Evolutionary conservation across 2,329 filamentous ascomycete genomes (phyloP), one percentile per base, ranked within the genome.

Genomic region (Aspergillus latus): DNA sequence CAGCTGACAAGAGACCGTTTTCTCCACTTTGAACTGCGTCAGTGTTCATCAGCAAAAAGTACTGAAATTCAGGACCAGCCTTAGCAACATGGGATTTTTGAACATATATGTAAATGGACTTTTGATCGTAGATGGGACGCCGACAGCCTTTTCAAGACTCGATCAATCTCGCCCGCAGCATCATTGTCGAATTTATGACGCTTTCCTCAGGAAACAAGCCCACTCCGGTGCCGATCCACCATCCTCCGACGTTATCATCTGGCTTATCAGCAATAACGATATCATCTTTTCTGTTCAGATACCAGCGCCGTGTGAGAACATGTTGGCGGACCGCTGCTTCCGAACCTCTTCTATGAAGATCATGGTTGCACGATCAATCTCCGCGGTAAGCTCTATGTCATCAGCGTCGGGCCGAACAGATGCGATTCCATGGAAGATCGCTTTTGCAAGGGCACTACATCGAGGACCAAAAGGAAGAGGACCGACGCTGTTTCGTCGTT

Each of bases 371-470:
- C 58, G 56, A 16, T 66, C 49, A 28, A 74, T 44, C 42, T 70
- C 63, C 4, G 59, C 46, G 11, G 64, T 59, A 37, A 68, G 55
- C 10, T 64, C 61, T 5, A 64, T 59, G 3, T 62, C 57, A 15
- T 57, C 55, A 10, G 63, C 54, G 28, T 66, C 61, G 5, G 57
- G 51, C n/a, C 59, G 63, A 28, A 72, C 55, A 11, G 54, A 60
- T 9, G 64, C 63, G 6, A 75, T 46, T 4, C 65, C 63, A 39
- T 73, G 64, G 39, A 74, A 74, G n/a, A 68, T 58, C n/a, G 61
- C 64, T 39, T 66, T 65, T 10, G 68, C 69, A 51, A 72, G 51
- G 7, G 65, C 66, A 44, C 59, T 62, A 34, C 65, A 69, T 37
- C 68, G 67, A n/a, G 46, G 50, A 2, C 61, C 57, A 21, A 64